Evolutionary conservation across 2,329 filamentous ascomycete species (phyloP), one percentile per base, ranked within the genome.

Genomic region (Tolypocladium guangdongense): DNA sequence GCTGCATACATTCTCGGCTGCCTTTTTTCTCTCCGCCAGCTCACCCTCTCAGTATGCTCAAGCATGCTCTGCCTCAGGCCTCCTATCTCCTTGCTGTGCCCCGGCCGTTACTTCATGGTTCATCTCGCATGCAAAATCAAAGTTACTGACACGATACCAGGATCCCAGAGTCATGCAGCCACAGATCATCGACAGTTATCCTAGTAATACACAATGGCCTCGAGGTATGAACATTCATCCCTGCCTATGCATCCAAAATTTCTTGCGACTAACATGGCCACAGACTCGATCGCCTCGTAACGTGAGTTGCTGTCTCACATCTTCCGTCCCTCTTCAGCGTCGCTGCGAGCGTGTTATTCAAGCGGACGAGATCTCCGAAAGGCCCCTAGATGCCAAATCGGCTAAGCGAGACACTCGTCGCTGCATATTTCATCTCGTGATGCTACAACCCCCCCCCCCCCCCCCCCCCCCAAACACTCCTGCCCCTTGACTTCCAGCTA

Each of bases 281-380:
- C 64, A 90, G 88, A 80, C 82, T 92, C 65, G 88, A 91, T 75
- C 84, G 88, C 68, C 79, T 92, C 63, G 88, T 92, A 78, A 91
- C 87, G 87, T 91, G 80, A 82, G 87, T 86, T 32, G 24, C 30
- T 22, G 3, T 36, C n/a, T 6, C 12, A 18, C 43, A 20, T 20
- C 27, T 33, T 47, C 20, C 43, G 10, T 47, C 27, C 27, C 43
- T 18, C 5, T 6, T 47, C 2, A 18, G 10, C 18, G 10, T 20
- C 18, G 27, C 27, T 18, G 43, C 18, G 24, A 45, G 41, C 12
- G 7, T 16, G 16, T 32, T 18, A n/a, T 30, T 3, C 16, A 30
- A 14, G 41, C 24, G 18, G 7, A 11, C 24, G 41, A 30, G 14
- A n/a, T n/a, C 12, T 45, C 12, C 20, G 3, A 30, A n/a, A 8